Base-by-base conservation (phyloP, 495 filamentous ascomycete genomes). In the Aspergillus nidulans region DNA sequence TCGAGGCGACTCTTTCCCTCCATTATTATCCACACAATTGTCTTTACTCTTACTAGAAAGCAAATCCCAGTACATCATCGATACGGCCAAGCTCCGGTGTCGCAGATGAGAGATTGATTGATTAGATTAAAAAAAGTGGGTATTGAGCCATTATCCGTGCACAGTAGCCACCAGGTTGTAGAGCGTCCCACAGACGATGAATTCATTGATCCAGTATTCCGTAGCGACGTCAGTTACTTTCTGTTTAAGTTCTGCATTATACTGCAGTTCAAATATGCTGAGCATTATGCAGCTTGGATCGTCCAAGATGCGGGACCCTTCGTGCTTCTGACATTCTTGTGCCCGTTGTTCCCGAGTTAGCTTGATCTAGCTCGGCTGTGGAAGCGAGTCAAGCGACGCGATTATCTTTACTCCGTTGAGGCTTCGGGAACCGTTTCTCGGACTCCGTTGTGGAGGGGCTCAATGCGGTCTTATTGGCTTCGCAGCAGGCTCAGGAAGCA, bases 71-170 rank as follows among this genome's bases (percentile, higher is more conserved):
- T 34, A 34, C 30, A 12, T 34, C 2, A 12, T 34, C 10, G 9
- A 34, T 13, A 34, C 30, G 15, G 30, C 30, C 30, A 34, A 34
- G 36, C 30, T 36, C 47, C 47, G 24, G 49, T 52, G 8, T 52
- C 28, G 53, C 19, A 55, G 52, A 52, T 57, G 48, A 52, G 55
- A 61, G 56, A 64, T 59, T 64, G 62, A 64, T 64, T 64, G 62
- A 64, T 64, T 64, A 64, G 58, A 64, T 64, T 54, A 53, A 48
- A 59, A 50, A 53, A 49, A 54, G 62, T 64, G 62, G 62, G 56
- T 61, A 61, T 56, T 32, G 40, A 48, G 47, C 43, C 53, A 55
- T 63, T 63, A 60, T 58, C 57, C 30, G 30, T 60, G 57, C 61
- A 47, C 53, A 49, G 53, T 54, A 52, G 44, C 59, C 51, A 49